Conservation (phyloP, 139 green algal species). For the Zygnema cylindricum region DNA sequence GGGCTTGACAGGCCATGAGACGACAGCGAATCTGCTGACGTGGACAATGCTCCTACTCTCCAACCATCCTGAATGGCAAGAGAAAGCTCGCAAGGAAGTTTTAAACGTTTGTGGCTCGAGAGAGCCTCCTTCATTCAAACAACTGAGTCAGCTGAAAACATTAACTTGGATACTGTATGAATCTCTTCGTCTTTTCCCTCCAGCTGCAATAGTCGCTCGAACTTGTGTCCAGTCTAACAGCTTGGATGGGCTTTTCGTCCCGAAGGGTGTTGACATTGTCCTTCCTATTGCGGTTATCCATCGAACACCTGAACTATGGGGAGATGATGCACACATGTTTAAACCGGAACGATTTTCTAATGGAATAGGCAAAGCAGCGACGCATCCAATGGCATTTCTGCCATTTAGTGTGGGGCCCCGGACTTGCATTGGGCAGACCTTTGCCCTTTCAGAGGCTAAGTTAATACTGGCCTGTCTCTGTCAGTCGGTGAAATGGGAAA, state of each 20-base stretch:
- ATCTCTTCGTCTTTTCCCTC: slow-evolving; percentile 89
- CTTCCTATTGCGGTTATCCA: slow-evolving; percentile 88
- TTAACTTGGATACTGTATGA: slow-evolving; percentile 75
- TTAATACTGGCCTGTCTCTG: slow-evolving; percentile 83
- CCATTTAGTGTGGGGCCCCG: slow-evolving; percentile 95
- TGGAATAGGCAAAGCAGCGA: slow-evolving; percentile 79
- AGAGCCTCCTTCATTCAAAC: slow-evolving; percentile 57
- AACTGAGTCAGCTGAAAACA: slow-evolving; percentile 20
- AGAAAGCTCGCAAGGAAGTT: slow-evolving; percentile 75
- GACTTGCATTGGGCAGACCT: slow-evolving; percentile 98
- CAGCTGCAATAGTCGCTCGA: slow-evolving; percentile 92
- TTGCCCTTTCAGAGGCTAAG: slow-evolving; percentile 90
- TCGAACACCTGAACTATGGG: slow-evolving; percentile 88
- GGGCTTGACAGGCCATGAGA: slow-evolving; percentile 97
- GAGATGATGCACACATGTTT: slow-evolving; percentile 73
- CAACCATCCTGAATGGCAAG: slow-evolving; percentile 68
- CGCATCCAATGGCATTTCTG: slow-evolving; percentile 74
- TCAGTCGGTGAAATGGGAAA: slow-evolving; percentile 80
- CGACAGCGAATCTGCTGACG: slow-evolving; percentile 85
- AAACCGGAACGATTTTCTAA: slow-evolving; percentile 88
- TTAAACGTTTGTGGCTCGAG: slow-evolving; percentile 68
- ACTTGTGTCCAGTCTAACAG: slow-evolving; percentile 76
- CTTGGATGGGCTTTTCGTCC: slow-evolving; percentile 74
- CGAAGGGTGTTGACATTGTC: slow-evolving; percentile 87
- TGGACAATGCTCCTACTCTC: slow-evolving; percentile 70